phyloP scores from a whole-genome alignment of 2,329 filamentous ascomycete species.

The Calonectria multiphialidica region DNA sequence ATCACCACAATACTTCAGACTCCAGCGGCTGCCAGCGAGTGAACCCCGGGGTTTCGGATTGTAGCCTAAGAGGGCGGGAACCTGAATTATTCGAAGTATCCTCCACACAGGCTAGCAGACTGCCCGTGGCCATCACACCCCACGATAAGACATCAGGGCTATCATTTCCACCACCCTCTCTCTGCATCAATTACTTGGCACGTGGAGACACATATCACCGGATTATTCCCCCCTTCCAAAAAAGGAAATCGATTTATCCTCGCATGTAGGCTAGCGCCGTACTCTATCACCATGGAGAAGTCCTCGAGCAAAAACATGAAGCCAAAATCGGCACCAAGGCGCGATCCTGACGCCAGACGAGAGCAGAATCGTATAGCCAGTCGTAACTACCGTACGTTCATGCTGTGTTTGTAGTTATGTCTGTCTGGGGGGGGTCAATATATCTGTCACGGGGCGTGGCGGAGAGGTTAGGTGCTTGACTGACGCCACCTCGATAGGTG shows the following conservation, averaged over 20 bases:
- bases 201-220: not conserved
- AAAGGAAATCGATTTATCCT: not conserved
- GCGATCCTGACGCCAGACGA: constrained; percentile 40
- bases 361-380: constrained; percentile 45
- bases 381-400: constrained; percentile 48
- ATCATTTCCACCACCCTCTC: not conserved
- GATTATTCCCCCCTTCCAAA: not conserved
- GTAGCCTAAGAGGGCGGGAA: too few relatives aligned
- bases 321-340: constrained; percentile 28
- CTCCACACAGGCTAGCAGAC: not conserved
- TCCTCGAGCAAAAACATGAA: constrained; percentile 26
- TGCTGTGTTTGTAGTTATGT: not conserved
- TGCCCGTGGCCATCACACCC: not conserved
- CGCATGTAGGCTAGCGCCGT: not conserved
- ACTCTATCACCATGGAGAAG: constrained; percentile 26
- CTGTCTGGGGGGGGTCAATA: not conserved
- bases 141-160: not conserved
- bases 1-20: too few relatives aligned
- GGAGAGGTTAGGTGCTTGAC: not conserved
- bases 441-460: not conserved
- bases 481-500: constrained; percentile 47
- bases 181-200: not conserved
- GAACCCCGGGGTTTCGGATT: too few relatives aligned
- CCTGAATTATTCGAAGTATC: too few relatives aligned
- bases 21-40: too few relatives aligned